Evolutionary conservation across 2,329 filamentous ascomycete genomes (phyloP).

Genomic region (Sphaceloma murrayae): DNA sequence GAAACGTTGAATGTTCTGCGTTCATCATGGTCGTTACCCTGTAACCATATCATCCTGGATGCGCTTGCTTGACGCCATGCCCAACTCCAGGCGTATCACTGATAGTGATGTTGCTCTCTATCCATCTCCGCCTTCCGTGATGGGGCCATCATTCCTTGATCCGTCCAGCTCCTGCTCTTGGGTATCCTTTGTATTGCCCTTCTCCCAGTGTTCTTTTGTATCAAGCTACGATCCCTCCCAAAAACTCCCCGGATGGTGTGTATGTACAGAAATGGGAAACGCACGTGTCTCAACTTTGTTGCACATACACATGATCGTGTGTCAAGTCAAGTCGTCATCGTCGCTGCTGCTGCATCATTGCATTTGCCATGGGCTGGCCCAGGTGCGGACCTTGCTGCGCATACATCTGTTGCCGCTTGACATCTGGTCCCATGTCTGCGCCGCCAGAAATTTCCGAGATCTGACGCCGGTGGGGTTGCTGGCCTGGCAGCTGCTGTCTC

Average conservation of each 20-base stretch:
- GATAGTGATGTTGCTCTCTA: no score
- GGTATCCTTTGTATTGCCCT: no score
- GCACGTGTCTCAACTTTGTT: constrained; percentile 5
- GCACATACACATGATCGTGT: constrained; percentile 5
- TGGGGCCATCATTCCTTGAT: no score
- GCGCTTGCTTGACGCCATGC: no score
- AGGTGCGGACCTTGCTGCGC: constrained; percentile 25
- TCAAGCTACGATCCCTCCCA: background rate
- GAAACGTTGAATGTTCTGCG: no score
- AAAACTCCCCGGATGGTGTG: background rate
- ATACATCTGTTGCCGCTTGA: constrained; percentile 53
- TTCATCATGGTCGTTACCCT: no score
- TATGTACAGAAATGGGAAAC: constrained; percentile 7
- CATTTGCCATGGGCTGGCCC: constrained; percentile 34
- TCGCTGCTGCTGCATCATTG: constrained; percentile 42
- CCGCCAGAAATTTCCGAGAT: constrained; percentile 53
- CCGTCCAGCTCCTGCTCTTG: no score
- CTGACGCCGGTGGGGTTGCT: constrained; percentile 44
- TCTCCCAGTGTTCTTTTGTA: background rate
- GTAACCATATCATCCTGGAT: no score
- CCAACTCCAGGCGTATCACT: no score
- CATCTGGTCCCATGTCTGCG: constrained; percentile 40
- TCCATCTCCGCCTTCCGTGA: no score
- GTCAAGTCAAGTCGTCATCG: constrained; percentile 21
- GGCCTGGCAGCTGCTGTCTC: constrained; percentile 24